Conservation (phyloP, 176 grass and related monocot genomes). For the Calamus simplicifolius region DNA sequence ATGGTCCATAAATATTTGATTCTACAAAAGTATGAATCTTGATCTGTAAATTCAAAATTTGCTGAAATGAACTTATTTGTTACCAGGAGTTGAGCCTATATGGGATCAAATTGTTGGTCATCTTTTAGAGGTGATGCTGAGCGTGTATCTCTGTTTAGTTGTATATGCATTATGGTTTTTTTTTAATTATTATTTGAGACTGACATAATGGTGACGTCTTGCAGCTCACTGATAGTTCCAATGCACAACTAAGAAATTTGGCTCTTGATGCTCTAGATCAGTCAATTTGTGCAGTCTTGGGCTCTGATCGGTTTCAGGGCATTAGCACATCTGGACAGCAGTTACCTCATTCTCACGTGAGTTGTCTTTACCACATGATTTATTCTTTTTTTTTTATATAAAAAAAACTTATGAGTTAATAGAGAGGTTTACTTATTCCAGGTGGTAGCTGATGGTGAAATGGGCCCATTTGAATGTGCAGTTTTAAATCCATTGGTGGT, state of each 20-base stretch:
- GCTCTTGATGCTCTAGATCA: slow-evolving; percentile 87
- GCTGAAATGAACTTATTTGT: slow-evolving; percentile 15
- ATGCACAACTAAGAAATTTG: slow-evolving; percentile 77
- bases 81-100: slow-evolving; percentile 74
- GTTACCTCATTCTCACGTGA: slow-evolving; percentile 12
- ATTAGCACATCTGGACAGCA: slow-evolving; percentile 7
- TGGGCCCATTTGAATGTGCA: slow-evolving; percentile 80
- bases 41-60: no score
- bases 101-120: slow-evolving; percentile 91
- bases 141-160: slow-evolving; percentile 3
- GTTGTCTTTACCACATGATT: neutral
- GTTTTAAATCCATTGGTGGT: slow-evolving; percentile 79
- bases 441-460: slow-evolving; percentile 55
- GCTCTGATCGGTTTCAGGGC: slow-evolving; percentile 70
- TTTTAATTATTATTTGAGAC: slow-evolving; percentile 20
- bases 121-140: slow-evolving; percentile 74
- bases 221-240: slow-evolving; percentile 78
- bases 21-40: no score
- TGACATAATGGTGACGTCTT: slow-evolving; percentile 26
- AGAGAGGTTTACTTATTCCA: slow-evolving; percentile 32
- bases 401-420: slow-evolving; percentile 13
- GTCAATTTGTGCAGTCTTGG: slow-evolving; percentile 91
- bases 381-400: neutral
- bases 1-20: no score
- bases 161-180: neutral